phyloP scores from a whole-genome alignment of 192 early-diverging fungal genomes.

The Spizellomyces sp. region DNA sequence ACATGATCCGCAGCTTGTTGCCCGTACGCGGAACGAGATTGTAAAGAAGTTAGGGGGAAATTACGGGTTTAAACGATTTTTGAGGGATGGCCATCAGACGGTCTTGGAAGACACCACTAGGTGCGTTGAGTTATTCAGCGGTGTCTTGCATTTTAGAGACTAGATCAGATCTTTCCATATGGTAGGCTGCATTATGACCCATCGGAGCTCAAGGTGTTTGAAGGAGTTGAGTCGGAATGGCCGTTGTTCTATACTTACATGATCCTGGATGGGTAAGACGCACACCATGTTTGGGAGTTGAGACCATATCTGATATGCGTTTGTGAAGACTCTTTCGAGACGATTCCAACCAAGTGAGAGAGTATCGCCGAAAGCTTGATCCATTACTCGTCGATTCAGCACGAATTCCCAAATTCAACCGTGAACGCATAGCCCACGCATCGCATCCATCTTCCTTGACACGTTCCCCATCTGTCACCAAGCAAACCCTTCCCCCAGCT shows the following conservation, averaged over 20 bases:
- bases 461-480: slow-evolving; percentile 30
- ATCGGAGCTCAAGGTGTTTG: slow-evolving; percentile 80
- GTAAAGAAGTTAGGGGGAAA: slow-evolving; percentile 78
- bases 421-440: slow-evolving; percentile 17
- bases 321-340: slow-evolving; percentile 56
- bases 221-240: slow-evolving; percentile 87
- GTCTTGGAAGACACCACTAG: slow-evolving; percentile 69
- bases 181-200: slow-evolving; percentile 71
- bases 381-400: slow-evolving; percentile 73
- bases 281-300: background rate
- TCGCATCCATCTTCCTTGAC: slow-evolving; percentile 4
- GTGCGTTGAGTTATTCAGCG: slow-evolving; percentile 12
- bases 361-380: slow-evolving; percentile 70
- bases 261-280: slow-evolving; percentile 66
- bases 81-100: slow-evolving; percentile 86
- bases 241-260: slow-evolving; percentile 88
- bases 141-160: too few relatives aligned
- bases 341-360: slow-evolving; percentile 64
- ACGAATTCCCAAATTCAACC: slow-evolving; percentile 52
- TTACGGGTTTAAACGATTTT: slow-evolving; percentile 83
- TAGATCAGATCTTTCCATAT: too few relatives aligned
- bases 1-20: slow-evolving; percentile 62
- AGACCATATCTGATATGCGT: background rate
- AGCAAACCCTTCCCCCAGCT: slow-evolving; percentile 14
- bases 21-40: slow-evolving; percentile 72